Percentiles rank a stretch among this genome's conserved stretches.
Evolutionary conservation across 1,284 basidiomycete genomes (phyloP).

Genomic region (Pyrrhoderma lamaoense): DNA sequence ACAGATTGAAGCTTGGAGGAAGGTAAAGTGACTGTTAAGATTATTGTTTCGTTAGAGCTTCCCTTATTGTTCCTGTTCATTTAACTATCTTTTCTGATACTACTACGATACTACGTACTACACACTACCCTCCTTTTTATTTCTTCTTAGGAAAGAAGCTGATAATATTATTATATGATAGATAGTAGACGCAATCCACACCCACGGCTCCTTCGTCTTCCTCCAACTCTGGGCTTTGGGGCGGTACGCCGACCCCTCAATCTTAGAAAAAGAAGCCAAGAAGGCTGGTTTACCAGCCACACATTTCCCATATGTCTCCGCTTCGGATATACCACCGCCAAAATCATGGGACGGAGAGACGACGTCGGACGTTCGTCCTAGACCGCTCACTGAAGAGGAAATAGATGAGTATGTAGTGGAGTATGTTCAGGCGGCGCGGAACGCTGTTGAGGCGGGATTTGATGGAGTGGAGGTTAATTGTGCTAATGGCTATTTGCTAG

Average conservation of each 20-base stretch:
- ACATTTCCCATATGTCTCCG: constrained; percentile 30
- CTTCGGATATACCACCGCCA: constrained; percentile 32
- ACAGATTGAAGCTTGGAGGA: constrained; percentile 28
- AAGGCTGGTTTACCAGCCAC: constrained; percentile 16
- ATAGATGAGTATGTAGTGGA: constrained; percentile 29
- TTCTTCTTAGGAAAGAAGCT: too few species aligned
- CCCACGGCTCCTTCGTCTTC: constrained; percentile 38
- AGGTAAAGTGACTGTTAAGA: constrained; percentile 16
- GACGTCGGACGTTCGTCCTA: constrained; percentile 20
- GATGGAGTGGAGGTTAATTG: constrained; percentile 25
- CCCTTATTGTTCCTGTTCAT: too few species aligned
- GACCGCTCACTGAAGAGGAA: constrained; percentile 31
- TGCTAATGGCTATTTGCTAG: constrained; percentile 20
- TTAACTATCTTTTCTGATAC: too few species aligned
- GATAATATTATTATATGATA: not conserved
- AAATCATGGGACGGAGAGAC: too few species aligned
- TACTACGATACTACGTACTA: too few species aligned
- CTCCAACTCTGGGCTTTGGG: constrained; percentile 46
- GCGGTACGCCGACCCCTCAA: constrained; percentile 29
- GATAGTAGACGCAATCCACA: constrained; percentile 34
- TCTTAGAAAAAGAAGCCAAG: constrained; percentile 27
- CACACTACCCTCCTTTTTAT: too few species aligned
- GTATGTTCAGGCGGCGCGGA: constrained; percentile 25
- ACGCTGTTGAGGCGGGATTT: constrained; percentile 28
- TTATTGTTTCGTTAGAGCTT: too few species aligned